phyloP scores from a whole-genome alignment of 148 eudicot species.

The Oxyria digyna region DNA sequence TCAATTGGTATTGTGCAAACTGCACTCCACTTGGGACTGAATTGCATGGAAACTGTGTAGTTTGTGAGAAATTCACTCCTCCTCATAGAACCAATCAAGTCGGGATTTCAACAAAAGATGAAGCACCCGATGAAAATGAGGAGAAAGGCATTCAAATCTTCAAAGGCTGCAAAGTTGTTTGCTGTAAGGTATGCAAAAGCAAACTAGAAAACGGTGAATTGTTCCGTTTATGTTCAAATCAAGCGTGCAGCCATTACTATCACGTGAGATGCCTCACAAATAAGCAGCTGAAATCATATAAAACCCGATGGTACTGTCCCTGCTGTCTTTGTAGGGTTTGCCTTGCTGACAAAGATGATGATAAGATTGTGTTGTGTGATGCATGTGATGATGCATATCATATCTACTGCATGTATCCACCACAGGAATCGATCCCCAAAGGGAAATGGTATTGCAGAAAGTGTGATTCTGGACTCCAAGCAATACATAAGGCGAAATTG shows the following conservation, averaged over 20 bases:
- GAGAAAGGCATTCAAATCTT: constrained; percentile 18
- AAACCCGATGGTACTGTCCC: constrained; percentile 87
- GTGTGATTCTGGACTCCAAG: constrained; percentile 52
- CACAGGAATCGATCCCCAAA: constrained; percentile 36
- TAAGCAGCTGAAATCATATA: constrained; percentile 44
- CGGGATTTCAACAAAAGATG: constrained; percentile 12
- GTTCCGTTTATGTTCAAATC: constrained; percentile 53
- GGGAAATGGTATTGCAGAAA: constrained; percentile 80
- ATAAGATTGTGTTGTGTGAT: constrained; percentile 71
- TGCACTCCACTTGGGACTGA: constrained; percentile 43
- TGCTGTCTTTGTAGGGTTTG: constrained; percentile 85
- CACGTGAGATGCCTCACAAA: constrained; percentile 63
- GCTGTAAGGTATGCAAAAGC: constrained; percentile 46
- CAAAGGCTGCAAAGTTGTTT: constrained; percentile 18
- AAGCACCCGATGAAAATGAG: constrained; percentile 4
- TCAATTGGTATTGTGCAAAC: constrained; percentile 73
- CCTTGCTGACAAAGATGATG: constrained; percentile 66
- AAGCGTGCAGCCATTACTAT: constrained; percentile 53
- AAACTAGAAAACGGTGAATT: constrained; percentile 30
- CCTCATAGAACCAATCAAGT: constrained; percentile 13
- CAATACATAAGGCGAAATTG: constrained; percentile 40
- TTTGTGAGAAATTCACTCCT: constrained; percentile 57
- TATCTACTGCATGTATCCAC: constrained; percentile 82
- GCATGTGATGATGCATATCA: constrained; percentile 90
- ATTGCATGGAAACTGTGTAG: constrained; percentile 65